These are phyloP conservation scores for Citrus unshiu DNA, from an alignment of 345 rosid genomes.

Conservation along the genomic window DNA sequence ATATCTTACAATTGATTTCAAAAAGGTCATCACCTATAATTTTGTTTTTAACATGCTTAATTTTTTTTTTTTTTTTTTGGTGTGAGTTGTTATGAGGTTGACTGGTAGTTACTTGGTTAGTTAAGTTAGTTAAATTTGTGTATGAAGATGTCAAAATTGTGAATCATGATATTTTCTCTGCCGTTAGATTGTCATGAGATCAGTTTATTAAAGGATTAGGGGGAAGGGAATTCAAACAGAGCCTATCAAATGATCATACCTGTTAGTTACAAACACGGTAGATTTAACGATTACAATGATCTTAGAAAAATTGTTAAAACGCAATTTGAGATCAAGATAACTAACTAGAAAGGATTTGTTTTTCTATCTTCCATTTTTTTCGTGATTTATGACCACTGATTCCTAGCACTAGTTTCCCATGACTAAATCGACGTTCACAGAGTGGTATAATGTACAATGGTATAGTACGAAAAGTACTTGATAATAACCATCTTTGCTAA, in stretches of 20 bases:
- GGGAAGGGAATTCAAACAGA: not conserved
- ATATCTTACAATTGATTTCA: not conserved
- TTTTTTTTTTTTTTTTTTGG: too few species aligned
- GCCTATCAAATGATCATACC: not conserved
- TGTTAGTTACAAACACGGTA: not conserved
- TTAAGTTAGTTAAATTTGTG: conserved; percentile 17
- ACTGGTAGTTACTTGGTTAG: conserved; percentile 2
- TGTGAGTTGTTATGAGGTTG: not conserved
- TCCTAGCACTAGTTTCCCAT: not conserved
- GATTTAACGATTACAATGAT: not conserved
- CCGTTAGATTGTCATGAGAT: conserved; percentile 6
- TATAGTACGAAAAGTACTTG: not conserved
- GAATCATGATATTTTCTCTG: not conserved
- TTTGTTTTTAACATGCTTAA: not conserved
- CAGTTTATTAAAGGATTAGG: not conserved
- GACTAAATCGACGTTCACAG: not conserved
- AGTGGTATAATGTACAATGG: not conserved
- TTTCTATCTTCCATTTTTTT: not conserved
- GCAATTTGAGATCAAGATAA: not conserved
- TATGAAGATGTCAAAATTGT: too few species aligned
- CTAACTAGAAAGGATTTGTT: too few species aligned
- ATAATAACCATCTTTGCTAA: conserved; percentile 3
- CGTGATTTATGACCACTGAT: not conserved
- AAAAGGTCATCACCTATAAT: not conserved
- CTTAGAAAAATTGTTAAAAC: not conserved